Percentiles rank a stretch among this genome's conserved stretches.
These are phyloP conservation scores for Arthrinium phaeospermum DNA, from an alignment of 2,329 filamentous ascomycete species.

Conservation along the genomic window DNA sequence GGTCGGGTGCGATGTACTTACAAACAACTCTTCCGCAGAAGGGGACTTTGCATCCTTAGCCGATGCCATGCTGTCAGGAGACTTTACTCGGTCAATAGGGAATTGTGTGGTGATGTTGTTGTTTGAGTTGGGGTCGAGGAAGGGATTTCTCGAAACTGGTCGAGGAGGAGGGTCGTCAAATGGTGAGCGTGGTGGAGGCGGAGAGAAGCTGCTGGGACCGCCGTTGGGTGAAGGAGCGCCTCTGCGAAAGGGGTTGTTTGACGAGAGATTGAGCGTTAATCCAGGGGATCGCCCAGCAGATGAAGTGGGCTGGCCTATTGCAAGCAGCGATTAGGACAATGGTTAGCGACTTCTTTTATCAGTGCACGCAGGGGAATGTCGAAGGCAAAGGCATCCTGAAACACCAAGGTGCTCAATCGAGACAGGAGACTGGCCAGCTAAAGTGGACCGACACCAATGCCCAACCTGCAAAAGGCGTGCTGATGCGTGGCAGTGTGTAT, in stretches of 20 bases:
- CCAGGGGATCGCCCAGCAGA: constrained; percentile 53
- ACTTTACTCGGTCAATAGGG: constrained; percentile 38
- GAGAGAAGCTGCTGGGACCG: constrained; percentile 35
- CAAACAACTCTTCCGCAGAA: constrained; percentile 75
- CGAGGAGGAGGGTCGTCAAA: constrained; percentile 65
- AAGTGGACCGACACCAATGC: constrained; percentile 41
- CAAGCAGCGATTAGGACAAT: constrained; percentile 33
- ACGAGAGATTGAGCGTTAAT: constrained; percentile 72
- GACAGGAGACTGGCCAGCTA: constrained; percentile 46
- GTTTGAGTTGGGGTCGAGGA: constrained; percentile 61
- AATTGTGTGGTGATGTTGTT: neutral
- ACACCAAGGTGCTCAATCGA: constrained; percentile 53
- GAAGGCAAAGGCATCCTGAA: constrained; percentile 51
- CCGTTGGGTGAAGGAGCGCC: constrained; percentile 65
- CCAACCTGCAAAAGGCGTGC: constrained; percentile 16
- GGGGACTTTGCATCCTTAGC: constrained; percentile 53
- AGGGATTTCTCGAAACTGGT: constrained; percentile 76
- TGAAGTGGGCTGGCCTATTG: constrained; percentile 41
- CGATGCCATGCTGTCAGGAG: constrained; percentile 56
- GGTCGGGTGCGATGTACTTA: constrained; percentile 55
- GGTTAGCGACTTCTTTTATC: constrained; percentile 29
- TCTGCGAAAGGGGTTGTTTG: constrained; percentile 84
- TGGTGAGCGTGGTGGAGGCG: constrained; percentile 55
- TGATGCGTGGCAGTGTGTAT: constrained; percentile 18
- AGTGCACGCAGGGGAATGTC: constrained; percentile 48